Base-by-base conservation (phyloP, 179 eudicot species). In the Gypsophila paniculata region DNA sequence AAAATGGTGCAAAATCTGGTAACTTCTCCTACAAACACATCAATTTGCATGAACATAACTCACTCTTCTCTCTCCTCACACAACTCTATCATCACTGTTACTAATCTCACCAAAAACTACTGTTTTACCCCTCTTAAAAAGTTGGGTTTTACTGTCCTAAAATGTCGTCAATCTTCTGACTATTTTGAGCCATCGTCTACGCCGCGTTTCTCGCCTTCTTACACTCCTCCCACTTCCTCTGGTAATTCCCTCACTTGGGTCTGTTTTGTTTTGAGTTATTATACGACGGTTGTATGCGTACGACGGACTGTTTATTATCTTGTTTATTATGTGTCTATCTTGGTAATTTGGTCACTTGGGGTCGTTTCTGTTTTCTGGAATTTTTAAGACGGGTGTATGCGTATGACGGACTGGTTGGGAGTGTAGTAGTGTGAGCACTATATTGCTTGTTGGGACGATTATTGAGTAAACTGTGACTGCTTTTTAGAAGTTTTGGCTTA, bases 101-200 rank as follows among this genome's bases (percentile, higher is more conserved):
- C 10, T 6, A 6, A n/a, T 29, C 71, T 80, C 19, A 60, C 62
- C 66, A 64, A 59, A 29, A 72, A 65, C 39, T 75, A 52, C 54
- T 74, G 55, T 60, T 42, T 71, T 61, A 60, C 69, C 5, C 59
- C 79, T 53, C 68, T 9, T 2, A 6, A 48, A 64, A 69, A 22
- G 59, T 71, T 25, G 59, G 57, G 39, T 17, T 71, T 73, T 69
- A 68, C 86, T 53, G 75, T 84, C 2, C 4, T 29, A 1, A 83
- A 77, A 69, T 78, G 86, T 79, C 79, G 89, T 52, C 80, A 77
- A 46, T 78, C 78, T 17, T 71, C 86, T 8, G 82, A 82, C 14
- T 76, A 72, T 69, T 79, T 67, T 70, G 83, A 85, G n/a, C 77
- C 75, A 32, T 79, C 79, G 32, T 79, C 79, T 46, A 29, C 68